A percentile compares a stretch with the other conserved stretches of the same genome.
Conservation (phyloP, 1,284 basidiomycete genomes). For the Coniferiporia sulphurascens region DNA sequence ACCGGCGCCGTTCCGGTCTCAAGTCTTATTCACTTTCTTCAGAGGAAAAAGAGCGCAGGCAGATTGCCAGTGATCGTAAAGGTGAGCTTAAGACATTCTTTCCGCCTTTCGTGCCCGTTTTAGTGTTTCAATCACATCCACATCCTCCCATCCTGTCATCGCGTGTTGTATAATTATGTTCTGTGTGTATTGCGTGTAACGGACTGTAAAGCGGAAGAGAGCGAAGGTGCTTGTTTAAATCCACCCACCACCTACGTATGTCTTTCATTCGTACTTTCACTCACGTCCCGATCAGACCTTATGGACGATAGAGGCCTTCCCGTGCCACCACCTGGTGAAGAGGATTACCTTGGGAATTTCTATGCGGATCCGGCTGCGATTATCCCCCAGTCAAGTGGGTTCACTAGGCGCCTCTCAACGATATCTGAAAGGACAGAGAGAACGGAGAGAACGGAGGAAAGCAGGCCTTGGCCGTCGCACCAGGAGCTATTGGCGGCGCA, state of each 20-base stretch:
- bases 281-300: constrained; percentile 7
- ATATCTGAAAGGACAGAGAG: constrained; percentile 18
- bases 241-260: background rate
- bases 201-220: constrained; percentile 6
- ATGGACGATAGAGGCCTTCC: constrained; percentile 13
- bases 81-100: constrained; percentile 54
- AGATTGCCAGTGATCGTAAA: constrained; percentile 66
- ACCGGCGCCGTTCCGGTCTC: background rate
- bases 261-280: background rate
- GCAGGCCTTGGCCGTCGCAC: constrained; percentile 16
- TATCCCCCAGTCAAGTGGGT: constrained; percentile 13
- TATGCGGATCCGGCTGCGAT: constrained; percentile 6
- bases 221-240: constrained; percentile 32
- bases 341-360: constrained; percentile 3
- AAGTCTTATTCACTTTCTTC: constrained; percentile 1
- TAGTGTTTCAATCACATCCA: constrained; percentile 24
- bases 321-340: constrained; percentile 10
- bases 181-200: background rate
- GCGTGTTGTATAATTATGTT: background rate
- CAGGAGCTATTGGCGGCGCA: constrained; percentile 9
- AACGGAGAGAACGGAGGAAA: constrained; percentile 12
- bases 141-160: background rate
- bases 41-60: constrained; percentile 59
- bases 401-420: constrained; percentile 14
- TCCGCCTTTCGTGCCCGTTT: constrained; percentile 23